phyloP scores from a whole-genome alignment of 2,329 filamentous ascomycete species.

The Scedosporium boydii region DNA sequence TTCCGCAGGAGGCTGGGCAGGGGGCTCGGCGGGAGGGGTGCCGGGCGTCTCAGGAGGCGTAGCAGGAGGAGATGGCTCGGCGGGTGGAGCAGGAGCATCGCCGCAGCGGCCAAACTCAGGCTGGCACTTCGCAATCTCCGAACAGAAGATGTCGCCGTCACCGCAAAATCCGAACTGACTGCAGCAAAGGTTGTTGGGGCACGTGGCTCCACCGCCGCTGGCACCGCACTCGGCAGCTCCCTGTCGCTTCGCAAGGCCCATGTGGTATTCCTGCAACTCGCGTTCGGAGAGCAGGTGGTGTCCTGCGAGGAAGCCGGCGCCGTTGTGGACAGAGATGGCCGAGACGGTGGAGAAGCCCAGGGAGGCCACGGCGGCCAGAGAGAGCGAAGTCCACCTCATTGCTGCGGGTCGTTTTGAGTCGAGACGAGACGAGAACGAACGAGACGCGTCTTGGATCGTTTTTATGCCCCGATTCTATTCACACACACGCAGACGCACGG shows the following conservation, averaged over 20 bases:
- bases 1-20: not conserved
- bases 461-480: not conserved
- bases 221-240: conserved; percentile 1
- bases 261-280: not conserved
- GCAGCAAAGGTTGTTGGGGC: conserved; percentile 13
- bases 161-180: conserved; percentile 14
- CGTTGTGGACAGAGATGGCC: conserved; percentile 2
- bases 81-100: not conserved
- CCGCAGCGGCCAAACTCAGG: conserved; percentile 19
- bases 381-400: conserved; percentile 5
- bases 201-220: conserved; percentile 3
- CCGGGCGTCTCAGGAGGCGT: not conserved
- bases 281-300: conserved; percentile 2
- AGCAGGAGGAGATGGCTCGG: not conserved
- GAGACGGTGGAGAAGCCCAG: not conserved
- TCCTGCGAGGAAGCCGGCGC: not conserved
- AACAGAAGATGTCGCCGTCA: conserved; percentile 7
- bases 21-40: not conserved
- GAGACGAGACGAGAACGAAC: not conserved
- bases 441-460: too few relatives aligned
- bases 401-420: not conserved
- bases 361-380: conserved; percentile 5
- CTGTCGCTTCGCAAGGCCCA: not conserved
- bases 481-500: not conserved
- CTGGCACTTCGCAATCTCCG: conserved; percentile 21